phyloP scores from a whole-genome alignment of 805 yeast genomes.

The Maudiozyma serrabonitensis region DNA sequence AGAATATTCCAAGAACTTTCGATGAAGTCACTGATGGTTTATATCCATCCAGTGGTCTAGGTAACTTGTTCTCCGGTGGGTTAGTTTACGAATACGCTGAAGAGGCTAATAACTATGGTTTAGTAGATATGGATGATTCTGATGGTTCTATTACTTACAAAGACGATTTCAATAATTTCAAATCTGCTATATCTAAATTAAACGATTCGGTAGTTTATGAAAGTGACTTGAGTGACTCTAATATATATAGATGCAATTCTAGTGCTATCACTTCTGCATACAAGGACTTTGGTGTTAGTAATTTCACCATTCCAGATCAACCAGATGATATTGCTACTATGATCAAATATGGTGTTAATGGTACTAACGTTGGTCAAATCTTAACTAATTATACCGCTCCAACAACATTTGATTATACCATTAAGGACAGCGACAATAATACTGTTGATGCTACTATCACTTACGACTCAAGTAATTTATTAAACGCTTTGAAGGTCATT shows the following conservation, averaged over 20 bases:
- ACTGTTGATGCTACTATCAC: slow-evolving; percentile 31
- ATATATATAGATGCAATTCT: slow-evolving; percentile 34
- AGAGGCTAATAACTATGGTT: slow-evolving; percentile 70
- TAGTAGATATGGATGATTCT: slow-evolving; percentile 42
- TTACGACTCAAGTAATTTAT: slow-evolving; percentile 28
- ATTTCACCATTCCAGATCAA: slow-evolving; percentile 40
- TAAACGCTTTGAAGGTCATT: slow-evolving; percentile 27
- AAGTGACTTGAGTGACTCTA: slow-evolving; percentile 26
- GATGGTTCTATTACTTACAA: slow-evolving; percentile 35
- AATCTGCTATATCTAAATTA: slow-evolving; percentile 32
- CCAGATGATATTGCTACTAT: slow-evolving; percentile 36
- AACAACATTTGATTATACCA: slow-evolving; percentile 33
- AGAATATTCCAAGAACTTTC: slow-evolving; percentile 68
- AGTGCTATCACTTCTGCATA: slow-evolving; percentile 29
- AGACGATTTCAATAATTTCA: slow-evolving; percentile 44
- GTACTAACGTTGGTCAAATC: slow-evolving; percentile 37
- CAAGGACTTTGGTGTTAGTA: slow-evolving; percentile 34
- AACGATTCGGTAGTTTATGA: slow-evolving; percentile 32
- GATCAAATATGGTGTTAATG: slow-evolving; percentile 41
- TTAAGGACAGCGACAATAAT: slow-evolving; percentile 30
- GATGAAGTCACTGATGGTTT: slow-evolving; percentile 65
- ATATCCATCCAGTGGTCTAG: slow-evolving; percentile 46
- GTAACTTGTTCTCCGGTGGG: slow-evolving; percentile 72
- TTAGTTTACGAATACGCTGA: slow-evolving; percentile 84
- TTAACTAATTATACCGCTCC: slow-evolving; percentile 31